Conservation (phyloP, 179 eudicot species). For the Corrigiola litoralis region DNA sequence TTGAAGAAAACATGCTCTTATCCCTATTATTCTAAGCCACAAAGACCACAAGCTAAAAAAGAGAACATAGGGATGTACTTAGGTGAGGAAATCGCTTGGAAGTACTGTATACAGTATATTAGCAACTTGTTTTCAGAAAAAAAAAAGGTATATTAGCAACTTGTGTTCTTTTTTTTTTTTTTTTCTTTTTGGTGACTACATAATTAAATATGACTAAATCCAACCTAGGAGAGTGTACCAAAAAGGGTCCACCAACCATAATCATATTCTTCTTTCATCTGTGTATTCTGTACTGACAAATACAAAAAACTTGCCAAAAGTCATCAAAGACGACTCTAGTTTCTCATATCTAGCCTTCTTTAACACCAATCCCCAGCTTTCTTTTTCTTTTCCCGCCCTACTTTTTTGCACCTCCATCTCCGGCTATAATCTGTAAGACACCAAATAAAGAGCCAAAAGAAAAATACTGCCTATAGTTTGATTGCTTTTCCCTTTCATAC, state of each 20-base stretch:
- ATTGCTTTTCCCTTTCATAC: slow-evolving; percentile 9
- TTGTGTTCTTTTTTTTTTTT: neutral
- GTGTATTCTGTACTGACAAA: slow-evolving; percentile 10
- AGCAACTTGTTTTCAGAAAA: no score
- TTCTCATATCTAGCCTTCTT: slow-evolving; percentile 13
- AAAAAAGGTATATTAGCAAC: neutral
- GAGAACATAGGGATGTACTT: no score
- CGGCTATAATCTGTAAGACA: slow-evolving; percentile 5
- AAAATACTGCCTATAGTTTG: neutral
- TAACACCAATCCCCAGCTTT: slow-evolving; percentile 15
- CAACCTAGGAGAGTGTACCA: slow-evolving; percentile 1
- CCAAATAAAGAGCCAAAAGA: neutral
- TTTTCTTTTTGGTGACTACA: neutral
- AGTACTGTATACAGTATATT: no score
- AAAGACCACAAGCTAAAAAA: no score
- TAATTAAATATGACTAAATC: neutral
- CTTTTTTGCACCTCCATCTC: slow-evolving; percentile 9
- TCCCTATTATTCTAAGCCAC: no score
- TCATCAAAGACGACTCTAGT: slow-evolving; percentile 18
- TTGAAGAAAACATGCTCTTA: no score
- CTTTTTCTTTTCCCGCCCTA: slow-evolving; percentile 17
- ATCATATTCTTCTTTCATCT: neutral
- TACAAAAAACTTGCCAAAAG: neutral
- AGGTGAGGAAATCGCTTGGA: no score
- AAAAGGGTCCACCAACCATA: neutral